Conservation (phyloP, 2,329 filamentous ascomycete species). For the Thelonectria rubi region DNA sequence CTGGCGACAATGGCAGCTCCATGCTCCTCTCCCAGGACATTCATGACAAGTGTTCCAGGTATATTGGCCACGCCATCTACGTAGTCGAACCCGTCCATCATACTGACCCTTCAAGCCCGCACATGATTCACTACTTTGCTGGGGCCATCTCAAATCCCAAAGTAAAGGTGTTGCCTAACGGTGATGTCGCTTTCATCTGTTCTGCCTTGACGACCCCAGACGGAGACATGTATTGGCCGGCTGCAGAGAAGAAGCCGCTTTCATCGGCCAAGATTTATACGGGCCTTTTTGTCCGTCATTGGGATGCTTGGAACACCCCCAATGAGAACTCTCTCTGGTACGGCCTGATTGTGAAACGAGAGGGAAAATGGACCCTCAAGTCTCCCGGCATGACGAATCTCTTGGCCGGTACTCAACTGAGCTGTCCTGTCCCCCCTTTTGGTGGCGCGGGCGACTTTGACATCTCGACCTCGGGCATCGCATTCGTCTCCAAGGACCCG, state of each 20-base stretch:
- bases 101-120: conserved; percentile 37
- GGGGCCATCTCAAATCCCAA: conserved; percentile 69
- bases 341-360: conserved; percentile 63
- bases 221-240: conserved; percentile 74
- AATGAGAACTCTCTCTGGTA: conserved; percentile 80
- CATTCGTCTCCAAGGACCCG: conserved; percentile 80
- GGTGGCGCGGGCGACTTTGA: conserved; percentile 85
- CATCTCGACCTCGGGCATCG: conserved; percentile 70
- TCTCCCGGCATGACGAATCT: conserved; percentile 67
- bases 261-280: conserved; percentile 77
- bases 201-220: conserved; percentile 73
- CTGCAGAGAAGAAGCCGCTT: conserved; percentile 65
- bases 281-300: conserved; percentile 81
- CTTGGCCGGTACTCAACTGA: conserved; percentile 66
- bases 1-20: conserved; percentile 57
- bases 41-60: conserved; percentile 50
- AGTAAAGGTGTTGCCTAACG: conserved; percentile 58
- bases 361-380: conserved; percentile 53
- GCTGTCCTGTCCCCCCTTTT: conserved; percentile 78
- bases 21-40: conserved; percentile 54
- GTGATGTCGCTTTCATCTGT: conserved; percentile 63
- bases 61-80: conserved; percentile 31
- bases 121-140: conserved; percentile 59
- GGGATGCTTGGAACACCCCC: conserved; percentile 78
- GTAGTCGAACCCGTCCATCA: not conserved